Evolutionary conservation across 441 rosid species (phyloP).

Genomic region (Hura crepitans): DNA sequence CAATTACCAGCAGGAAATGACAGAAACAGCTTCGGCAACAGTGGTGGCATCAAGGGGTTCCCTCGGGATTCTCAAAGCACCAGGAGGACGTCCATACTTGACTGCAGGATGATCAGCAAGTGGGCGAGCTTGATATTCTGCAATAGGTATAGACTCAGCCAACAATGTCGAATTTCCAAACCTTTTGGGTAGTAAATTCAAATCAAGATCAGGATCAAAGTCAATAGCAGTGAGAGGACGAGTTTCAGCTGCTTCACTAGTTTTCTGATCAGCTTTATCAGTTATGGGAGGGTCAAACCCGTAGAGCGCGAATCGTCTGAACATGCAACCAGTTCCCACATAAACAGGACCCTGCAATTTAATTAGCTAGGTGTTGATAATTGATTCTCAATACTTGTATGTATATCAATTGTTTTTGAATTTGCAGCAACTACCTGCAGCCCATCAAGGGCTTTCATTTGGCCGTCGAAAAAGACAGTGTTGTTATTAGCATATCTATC

Average conservation of each 20-base stretch:
- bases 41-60: conserved; percentile 80
- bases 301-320: conserved; percentile 75
- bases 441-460: conserved; percentile 95
- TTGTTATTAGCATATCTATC: conserved; percentile 87
- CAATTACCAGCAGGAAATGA: conserved; percentile 75
- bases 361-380: too few relatives aligned
- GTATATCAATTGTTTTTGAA: too few relatives aligned
- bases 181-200: conserved; percentile 66
- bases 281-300: conserved; percentile 78
- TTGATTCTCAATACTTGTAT: too few relatives aligned
- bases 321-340: conserved; percentile 90
- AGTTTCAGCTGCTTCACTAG: conserved; percentile 38
- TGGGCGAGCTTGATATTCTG: conserved; percentile 79
- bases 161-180: conserved; percentile 83
- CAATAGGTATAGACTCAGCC: conserved; percentile 66
- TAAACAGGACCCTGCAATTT: conserved; percentile 82
- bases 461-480: conserved; percentile 82
- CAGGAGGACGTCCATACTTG: conserved; percentile 74
- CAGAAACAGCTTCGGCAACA: conserved; percentile 80
- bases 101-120: conserved; percentile 82
- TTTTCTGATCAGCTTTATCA: conserved; percentile 36
- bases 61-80: conserved; percentile 63
- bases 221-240: conserved; percentile 62
- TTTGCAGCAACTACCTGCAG: too few relatives aligned
- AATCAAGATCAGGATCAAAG: conserved; percentile 72